phyloP scores from a whole-genome alignment of 139 green algal species.

The Chlamydomonas eustigma region DNA sequence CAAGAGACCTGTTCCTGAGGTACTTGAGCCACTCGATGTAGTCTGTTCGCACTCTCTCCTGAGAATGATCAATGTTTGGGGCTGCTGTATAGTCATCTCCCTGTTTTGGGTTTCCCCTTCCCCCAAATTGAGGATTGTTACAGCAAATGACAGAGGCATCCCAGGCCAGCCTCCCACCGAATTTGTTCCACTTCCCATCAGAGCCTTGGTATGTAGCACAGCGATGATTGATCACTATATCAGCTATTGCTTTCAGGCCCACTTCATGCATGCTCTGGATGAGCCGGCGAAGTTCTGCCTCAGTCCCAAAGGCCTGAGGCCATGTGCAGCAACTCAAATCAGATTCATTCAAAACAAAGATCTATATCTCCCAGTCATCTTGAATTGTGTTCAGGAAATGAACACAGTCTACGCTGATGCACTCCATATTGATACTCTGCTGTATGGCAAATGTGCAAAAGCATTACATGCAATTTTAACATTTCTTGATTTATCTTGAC shows the following conservation, averaged over 20 bases:
- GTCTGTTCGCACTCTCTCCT: slow-evolving; percentile 74
- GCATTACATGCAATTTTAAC: too few species aligned
- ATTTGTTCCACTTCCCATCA: slow-evolving; percentile 82
- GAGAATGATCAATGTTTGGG: slow-evolving; percentile 85
- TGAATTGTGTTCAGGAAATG: too few species aligned
- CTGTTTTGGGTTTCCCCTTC: slow-evolving; percentile 68
- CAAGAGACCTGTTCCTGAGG: slow-evolving; percentile 67
- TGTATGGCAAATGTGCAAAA: too few species aligned
- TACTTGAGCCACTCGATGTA: slow-evolving; percentile 82
- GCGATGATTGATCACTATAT: slow-evolving; percentile 96
- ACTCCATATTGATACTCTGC: too few species aligned
- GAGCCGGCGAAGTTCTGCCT: slow-evolving; percentile 52
- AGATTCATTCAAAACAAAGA: too few species aligned
- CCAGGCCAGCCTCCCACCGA: slow-evolving; percentile 89
- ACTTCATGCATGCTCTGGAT: slow-evolving; percentile 63
- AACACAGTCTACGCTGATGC: too few species aligned
- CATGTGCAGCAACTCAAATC: too few species aligned
- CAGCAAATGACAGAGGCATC: slow-evolving; percentile 71
- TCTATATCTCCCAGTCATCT: too few species aligned
- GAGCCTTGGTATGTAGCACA: slow-evolving; percentile 41
- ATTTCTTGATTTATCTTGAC: too few species aligned
- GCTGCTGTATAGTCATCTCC: slow-evolving; percentile 87
- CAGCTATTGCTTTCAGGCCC: slow-evolving; percentile 81
- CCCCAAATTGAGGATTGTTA: slow-evolving; percentile 85
- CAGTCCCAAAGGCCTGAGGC: slow-evolving; percentile 47